These are phyloP conservation scores for Phylloporus gajari DNA, from an alignment of 1,284 basidiomycete species.

Conservation along the genomic window DNA sequence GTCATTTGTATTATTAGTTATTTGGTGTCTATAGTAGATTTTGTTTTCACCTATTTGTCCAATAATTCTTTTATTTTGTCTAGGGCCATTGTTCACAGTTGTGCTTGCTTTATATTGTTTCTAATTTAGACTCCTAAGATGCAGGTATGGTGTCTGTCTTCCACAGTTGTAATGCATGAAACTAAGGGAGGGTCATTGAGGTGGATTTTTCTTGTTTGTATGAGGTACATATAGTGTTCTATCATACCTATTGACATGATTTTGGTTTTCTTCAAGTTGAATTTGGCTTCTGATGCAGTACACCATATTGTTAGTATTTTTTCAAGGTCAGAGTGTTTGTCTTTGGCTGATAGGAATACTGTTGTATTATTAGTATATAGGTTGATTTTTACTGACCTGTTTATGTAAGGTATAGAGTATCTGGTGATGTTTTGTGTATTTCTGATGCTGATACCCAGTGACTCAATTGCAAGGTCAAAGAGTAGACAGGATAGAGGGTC, in stretches of 20 bases:
- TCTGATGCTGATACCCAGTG: constrained; percentile 13
- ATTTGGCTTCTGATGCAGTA: constrained; percentile 15
- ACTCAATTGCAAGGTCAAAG: constrained; percentile 40
- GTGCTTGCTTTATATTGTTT: not conserved
- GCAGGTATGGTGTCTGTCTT: not conserved
- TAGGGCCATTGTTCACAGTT: not conserved
- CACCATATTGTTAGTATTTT: constrained; percentile 10
- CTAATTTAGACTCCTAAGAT: not conserved
- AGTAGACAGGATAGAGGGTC: constrained; percentile 54
- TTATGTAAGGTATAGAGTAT: not conserved
- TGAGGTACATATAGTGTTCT: not conserved
- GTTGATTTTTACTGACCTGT: constrained; percentile 5
- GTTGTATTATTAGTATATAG: constrained; percentile 31
- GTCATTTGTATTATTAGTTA: not conserved
- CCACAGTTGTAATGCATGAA: not conserved
- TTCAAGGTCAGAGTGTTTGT: constrained; percentile 18
- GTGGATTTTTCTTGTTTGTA: constrained; percentile 3
- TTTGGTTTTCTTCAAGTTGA: constrained; percentile 29
- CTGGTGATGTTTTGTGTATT: not conserved
- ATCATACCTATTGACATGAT: constrained; percentile 22
- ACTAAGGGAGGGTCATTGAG: not conserved
- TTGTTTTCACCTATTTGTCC: not conserved
- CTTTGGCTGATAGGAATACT: constrained; percentile 12
- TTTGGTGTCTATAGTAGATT: not conserved
- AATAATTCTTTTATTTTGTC: not conserved